These are phyloP conservation scores for Kurtzmaniella quercitrusa DNA, from an alignment of 1,139 yeast genomes.

Conservation along the genomic window DNA sequence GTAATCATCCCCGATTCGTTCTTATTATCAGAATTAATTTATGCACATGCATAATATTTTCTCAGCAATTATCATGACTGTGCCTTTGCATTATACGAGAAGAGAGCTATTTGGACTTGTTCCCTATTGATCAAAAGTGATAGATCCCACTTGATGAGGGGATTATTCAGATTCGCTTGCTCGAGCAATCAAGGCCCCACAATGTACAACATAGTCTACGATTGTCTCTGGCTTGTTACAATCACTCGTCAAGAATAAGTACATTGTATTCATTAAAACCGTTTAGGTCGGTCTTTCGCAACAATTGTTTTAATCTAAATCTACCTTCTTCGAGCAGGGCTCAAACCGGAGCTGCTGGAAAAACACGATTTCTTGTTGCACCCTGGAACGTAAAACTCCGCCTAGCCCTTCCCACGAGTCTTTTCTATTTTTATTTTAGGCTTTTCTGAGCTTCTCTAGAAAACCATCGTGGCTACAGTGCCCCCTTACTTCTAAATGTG, in stretches of 20 bases:
- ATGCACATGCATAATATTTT: not conserved
- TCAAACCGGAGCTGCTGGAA: not conserved
- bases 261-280: too few relatives aligned
- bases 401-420: not conserved
- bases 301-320: not conserved
- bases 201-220: too few relatives aligned
- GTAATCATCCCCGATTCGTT: not conserved
- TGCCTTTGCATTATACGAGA: not conserved
- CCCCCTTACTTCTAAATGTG: too few relatives aligned
- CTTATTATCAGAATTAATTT: not conserved
- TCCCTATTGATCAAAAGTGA: too few relatives aligned
- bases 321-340: not conserved
- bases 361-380: not conserved
- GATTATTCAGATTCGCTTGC: too few relatives aligned
- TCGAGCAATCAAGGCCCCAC: too few relatives aligned
- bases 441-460: too few relatives aligned
- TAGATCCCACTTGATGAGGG: too few relatives aligned
- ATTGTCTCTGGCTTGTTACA: too few relatives aligned
- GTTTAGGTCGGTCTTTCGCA: not conserved
- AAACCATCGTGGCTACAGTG: too few relatives aligned
- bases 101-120: too few relatives aligned
- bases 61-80: not conserved
- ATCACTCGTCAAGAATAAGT: too few relatives aligned
- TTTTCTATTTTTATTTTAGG: not conserved
- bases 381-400: not conserved